Evolutionary conservation across 805 yeast species (phyloP), one percentile per base, ranked within the genome.

Genomic region (Phaffomyces thermotolerans): DNA sequence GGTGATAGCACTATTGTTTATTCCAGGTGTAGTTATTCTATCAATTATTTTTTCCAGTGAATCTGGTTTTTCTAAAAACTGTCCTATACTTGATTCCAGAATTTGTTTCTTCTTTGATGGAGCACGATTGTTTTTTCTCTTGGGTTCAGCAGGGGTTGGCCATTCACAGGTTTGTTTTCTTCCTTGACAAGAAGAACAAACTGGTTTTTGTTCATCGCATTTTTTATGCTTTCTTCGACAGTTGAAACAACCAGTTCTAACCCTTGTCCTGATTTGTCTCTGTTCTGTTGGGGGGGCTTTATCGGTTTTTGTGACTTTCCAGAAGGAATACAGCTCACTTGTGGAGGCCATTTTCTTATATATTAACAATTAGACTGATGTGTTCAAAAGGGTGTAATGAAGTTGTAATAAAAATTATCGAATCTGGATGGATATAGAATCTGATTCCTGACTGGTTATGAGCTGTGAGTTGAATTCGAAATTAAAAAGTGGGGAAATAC

Each of bases 221-320:
- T 79, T 79, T 64, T 80, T 71, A 62, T 80, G 80, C 53, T 84
- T 71, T 49, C 73, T 71, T 42, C 85, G 68, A 58, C 87, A 80
- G 38, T 79, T 78, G 47, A 78, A 65, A 53, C 84, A 79, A 10
- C 79, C 79, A 6, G 77, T 71, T 49, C 72, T 67, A 5, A 74
- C 70, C 54, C 78, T 59, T 48, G 65, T 59, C 36, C 27, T 36
- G 6, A 15, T 31, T 4, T 3, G 30, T 24, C n/a, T 36, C n/a
- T 13, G 15, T 10, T 27, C 32, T 12, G 32, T 5, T 8, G 39
- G 27, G 1, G 4, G 17, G 14, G 29, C 9, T n/a, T 23, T 23
- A 14, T 15, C 15, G 15, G 37, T 13, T 23, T 35, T 8, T 4
- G 37, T 24, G 17, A 35, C 37, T n/a, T 35, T 35, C 37, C 37